Conservation (phyloP, 306 rosid species). For the Quercus berberidifolia region DNA sequence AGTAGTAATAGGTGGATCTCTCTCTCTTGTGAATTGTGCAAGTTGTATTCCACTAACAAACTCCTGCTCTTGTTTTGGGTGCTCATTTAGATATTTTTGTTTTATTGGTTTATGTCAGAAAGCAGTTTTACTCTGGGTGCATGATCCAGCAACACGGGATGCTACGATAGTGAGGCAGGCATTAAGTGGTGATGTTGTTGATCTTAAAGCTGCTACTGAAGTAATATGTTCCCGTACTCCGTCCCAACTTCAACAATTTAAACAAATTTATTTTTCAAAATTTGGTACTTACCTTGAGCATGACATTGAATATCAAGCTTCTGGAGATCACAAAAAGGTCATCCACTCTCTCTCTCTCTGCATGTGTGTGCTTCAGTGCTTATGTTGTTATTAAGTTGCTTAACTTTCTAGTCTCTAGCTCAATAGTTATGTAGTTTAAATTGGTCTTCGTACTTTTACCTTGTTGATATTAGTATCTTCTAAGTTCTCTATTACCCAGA, state of each 20-base stretch:
- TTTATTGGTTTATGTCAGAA: constrained; percentile 19
- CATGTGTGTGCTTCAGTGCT: too few relatives aligned
- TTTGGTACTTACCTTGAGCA: constrained; percentile 23
- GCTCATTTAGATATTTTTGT: neutral
- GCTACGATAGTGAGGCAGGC: constrained; percentile 28
- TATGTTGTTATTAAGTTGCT: neutral
- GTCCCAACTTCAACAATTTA: constrained; percentile 39
- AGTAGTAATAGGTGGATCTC: neutral
- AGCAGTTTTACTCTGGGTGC: constrained; percentile 38
- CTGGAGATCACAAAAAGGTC: constrained; percentile 39
- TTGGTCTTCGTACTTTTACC: neutral
- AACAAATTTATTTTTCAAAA: constrained; percentile 26
- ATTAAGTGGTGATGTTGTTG: neutral
- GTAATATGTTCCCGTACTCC: constrained; percentile 43
- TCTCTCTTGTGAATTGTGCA: neutral
- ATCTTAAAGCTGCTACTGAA: constrained; percentile 39
- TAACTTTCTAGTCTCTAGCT: neutral
- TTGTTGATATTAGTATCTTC: neutral
- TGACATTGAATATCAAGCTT: constrained; percentile 20
- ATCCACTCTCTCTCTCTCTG: too few relatives aligned
- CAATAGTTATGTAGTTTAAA: neutral
- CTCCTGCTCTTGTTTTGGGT: neutral
- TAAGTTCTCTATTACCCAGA: neutral
- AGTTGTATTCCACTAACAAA: neutral
- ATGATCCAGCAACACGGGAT: constrained; percentile 41